Evolutionary conservation across 768 basidiomycete species (phyloP).

Genomic region (Sistotremastrum suecicum): DNA sequence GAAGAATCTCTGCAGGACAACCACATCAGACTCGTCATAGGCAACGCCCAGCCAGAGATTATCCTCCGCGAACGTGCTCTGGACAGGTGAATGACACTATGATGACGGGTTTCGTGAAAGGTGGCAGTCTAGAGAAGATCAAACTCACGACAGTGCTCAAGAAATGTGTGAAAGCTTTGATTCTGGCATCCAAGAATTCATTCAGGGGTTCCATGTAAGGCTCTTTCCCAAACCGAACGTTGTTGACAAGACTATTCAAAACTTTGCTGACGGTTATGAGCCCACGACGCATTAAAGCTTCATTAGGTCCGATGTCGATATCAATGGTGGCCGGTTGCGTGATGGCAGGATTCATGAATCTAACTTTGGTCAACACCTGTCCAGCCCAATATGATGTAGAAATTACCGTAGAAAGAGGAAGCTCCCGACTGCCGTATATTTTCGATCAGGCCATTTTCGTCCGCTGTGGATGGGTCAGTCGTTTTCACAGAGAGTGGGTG

Average conservation of each 20-base stretch:
- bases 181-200: slow-evolving; percentile 55
- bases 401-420: slow-evolving; percentile 79
- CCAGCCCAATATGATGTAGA: neutral
- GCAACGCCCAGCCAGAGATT: slow-evolving; percentile 65
- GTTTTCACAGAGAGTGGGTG: neutral
- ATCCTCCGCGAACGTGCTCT: slow-evolving; percentile 40
- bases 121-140: neutral
- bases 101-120: neutral
- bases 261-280: slow-evolving; percentile 83
- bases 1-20: slow-evolving; percentile 74
- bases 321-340: slow-evolving; percentile 79
- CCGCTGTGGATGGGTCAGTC: slow-evolving; percentile 22
- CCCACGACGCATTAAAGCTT: slow-evolving; percentile 52
- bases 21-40: slow-evolving; percentile 71
- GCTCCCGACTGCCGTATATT: slow-evolving; percentile 72
- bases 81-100: slow-evolving; percentile 27
- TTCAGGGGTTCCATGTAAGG: slow-evolving; percentile 74
- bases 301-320: slow-evolving; percentile 52
- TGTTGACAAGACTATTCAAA: slow-evolving; percentile 88
- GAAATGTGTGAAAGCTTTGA: slow-evolving; percentile 60
- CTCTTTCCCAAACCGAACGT: slow-evolving; percentile 87
- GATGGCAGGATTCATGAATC: slow-evolving; percentile 85
- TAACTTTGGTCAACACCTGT: slow-evolving; percentile 14
- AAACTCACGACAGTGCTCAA: slow-evolving; percentile 55
- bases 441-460: slow-evolving; percentile 63